Percentiles rank a stretch among this genome's conserved stretches.
Evolutionary conservation across 106 monocot species (phyloP).

Genomic region (Gastrodia elata): DNA sequence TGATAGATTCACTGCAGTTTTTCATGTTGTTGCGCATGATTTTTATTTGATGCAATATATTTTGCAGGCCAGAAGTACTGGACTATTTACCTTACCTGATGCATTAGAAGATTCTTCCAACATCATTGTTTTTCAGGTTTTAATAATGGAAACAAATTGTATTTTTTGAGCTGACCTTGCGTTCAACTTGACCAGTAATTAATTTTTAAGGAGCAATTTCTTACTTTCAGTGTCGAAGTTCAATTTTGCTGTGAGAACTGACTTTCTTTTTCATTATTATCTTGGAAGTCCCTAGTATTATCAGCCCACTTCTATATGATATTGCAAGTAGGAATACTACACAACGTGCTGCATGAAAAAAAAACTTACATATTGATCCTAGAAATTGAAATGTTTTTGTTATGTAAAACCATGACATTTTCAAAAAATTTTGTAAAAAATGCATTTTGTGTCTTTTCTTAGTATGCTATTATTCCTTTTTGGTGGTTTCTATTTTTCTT

Average conservation of each 20-base stretch:
- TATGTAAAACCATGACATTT: no score
- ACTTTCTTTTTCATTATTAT: neutral
- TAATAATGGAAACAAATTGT: neutral
- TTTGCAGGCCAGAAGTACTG: conserved; percentile 60
- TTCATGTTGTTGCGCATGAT: neutral
- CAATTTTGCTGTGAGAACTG: neutral
- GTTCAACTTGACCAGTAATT: neutral
- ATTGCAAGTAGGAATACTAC: no score
- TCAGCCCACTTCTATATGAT: neutral
- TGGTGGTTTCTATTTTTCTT: no score
- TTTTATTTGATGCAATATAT: conserved; percentile 1
- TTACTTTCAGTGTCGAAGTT: neutral
- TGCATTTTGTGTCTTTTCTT: no score
- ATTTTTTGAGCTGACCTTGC: neutral
- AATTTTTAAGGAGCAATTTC: neutral
- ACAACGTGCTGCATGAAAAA: no score
- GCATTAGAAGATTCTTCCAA: conserved; percentile 61
- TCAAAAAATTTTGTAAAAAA: no score
- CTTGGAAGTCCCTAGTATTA: neutral
- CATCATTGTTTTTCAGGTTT: conserved; percentile 80
- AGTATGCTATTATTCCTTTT: no score
- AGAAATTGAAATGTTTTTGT: no score
- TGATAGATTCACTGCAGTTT: neutral
- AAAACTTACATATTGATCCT: no score
- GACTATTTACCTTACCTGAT: conserved; percentile 62